Conservation (phyloP, 768 basidiomycete species). For the Galerina sulciceps region DNA sequence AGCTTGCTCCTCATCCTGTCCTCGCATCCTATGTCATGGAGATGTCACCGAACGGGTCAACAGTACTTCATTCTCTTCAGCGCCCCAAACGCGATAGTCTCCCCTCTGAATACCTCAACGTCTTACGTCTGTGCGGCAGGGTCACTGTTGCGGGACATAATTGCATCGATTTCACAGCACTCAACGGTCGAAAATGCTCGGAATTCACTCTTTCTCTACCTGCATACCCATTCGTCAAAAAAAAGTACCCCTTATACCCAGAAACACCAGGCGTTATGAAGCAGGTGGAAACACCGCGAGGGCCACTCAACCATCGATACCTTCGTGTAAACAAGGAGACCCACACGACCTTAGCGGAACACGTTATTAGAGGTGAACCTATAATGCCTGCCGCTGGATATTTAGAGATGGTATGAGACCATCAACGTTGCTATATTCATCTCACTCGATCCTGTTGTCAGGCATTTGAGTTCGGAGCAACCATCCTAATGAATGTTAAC, state of each 20-base stretch:
- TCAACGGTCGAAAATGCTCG: constrained; percentile 27
- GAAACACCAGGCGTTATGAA: constrained; percentile 20
- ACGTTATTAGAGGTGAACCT: constrained; percentile 46
- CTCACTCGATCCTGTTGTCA: constrained; percentile 12
- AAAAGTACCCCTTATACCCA: constrained; percentile 13
- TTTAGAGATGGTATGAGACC: constrained; percentile 36
- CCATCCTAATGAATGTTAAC: constrained; percentile 21
- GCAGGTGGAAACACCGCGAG: constrained; percentile 27
- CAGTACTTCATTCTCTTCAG: constrained; percentile 29
- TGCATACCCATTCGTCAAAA: constrained; percentile 36
- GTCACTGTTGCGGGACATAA: constrained; percentile 32
- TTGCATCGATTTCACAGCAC: constrained; percentile 31
- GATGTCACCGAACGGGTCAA: constrained; percentile 17
- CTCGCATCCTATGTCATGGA: constrained; percentile 35
- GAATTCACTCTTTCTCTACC: constrained; percentile 15
- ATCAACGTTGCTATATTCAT: neutral
- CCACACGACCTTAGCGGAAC: constrained; percentile 46
- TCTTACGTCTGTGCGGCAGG: constrained; percentile 33
- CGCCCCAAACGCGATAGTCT: constrained; percentile 25
- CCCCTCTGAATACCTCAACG: constrained; percentile 24
- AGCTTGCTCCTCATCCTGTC: constrained; percentile 44
- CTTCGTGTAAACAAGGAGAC: constrained; percentile 39
- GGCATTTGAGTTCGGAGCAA: constrained; percentile 39
- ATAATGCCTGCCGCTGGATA: constrained; percentile 54
- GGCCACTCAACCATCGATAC: constrained; percentile 38